Conservation (phyloP, 202 grass and related monocot species). For the Eragrostis tef region DNA sequence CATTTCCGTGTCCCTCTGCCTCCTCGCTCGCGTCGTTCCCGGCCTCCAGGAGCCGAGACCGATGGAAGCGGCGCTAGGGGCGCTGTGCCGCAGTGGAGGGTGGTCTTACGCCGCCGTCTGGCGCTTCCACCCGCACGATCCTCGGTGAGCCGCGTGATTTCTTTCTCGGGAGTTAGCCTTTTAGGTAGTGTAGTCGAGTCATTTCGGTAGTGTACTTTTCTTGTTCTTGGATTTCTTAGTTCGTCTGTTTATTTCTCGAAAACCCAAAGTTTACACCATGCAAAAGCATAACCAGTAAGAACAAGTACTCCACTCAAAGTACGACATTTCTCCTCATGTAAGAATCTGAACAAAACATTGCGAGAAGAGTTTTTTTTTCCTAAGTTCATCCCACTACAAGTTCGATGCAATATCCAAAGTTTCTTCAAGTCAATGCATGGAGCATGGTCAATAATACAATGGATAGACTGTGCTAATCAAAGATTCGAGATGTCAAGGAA, state of each 20-base stretch:
- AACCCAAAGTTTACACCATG: neutral
- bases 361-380: neutral
- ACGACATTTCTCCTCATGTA: neutral
- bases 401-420: neutral
- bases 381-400: neutral
- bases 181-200: neutral
- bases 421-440: neutral
- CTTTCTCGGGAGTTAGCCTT: neutral
- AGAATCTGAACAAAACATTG: neutral
- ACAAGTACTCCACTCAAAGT: neutral
- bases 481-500: neutral
- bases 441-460: too few species aligned
- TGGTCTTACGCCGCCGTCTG: constrained; percentile 92
- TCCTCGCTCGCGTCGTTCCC: neutral
- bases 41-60: neutral
- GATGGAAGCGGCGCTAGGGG: constrained; percentile 66
- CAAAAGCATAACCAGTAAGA: neutral
- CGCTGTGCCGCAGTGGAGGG: constrained; percentile 67
- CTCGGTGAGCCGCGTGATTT: constrained; percentile 53
- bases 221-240: neutral
- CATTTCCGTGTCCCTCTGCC: neutral
- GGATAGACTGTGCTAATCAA: neutral
- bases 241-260: neutral
- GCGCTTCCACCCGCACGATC: constrained; percentile 68
- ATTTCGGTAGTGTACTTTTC: neutral